phyloP scores from a whole-genome alignment of 306 rosid species.

The Glycine tomentella region DNA sequence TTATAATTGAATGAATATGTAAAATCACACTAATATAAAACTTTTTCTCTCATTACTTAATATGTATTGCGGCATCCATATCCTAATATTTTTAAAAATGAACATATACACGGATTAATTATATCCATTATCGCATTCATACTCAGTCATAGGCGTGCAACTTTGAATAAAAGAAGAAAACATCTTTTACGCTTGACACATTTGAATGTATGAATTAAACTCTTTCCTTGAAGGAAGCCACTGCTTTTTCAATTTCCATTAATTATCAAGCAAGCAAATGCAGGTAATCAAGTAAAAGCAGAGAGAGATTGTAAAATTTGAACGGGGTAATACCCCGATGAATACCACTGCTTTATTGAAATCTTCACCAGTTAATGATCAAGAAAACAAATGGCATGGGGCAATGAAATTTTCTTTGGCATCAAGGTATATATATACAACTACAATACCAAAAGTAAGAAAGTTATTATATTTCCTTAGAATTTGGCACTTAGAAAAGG shows the following conservation, averaged over 20 bases:
- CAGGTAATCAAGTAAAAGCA: neutral
- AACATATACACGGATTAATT: too few species aligned
- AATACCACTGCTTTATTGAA: constrained; percentile 18
- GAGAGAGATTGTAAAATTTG: neutral
- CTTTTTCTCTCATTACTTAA: too few species aligned
- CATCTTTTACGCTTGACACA: neutral
- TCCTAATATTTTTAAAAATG: too few species aligned
- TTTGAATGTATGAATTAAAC: constrained; percentile 1
- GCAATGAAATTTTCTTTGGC: constrained; percentile 32
- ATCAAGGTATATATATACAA: constrained; percentile 42
- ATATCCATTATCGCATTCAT: too few species aligned
- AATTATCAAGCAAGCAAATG: neutral
- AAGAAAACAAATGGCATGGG: constrained; percentile 18
- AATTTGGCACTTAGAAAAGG: constrained; percentile 34
- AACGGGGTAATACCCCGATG: constrained; percentile 1
- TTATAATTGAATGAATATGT: too few species aligned
- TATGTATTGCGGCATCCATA: too few species aligned
- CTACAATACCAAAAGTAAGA: constrained; percentile 32
- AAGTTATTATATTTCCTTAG: neutral
- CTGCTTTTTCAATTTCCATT: neutral
- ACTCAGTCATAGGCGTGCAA: neutral
- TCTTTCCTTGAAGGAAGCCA: neutral
- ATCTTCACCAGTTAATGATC: neutral
- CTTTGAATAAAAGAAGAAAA: neutral
- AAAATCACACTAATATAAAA: too few species aligned